Base-by-base conservation (phyloP, 495 filamentous ascomycete species). In the Lasiosphaeris hirsuta region DNA sequence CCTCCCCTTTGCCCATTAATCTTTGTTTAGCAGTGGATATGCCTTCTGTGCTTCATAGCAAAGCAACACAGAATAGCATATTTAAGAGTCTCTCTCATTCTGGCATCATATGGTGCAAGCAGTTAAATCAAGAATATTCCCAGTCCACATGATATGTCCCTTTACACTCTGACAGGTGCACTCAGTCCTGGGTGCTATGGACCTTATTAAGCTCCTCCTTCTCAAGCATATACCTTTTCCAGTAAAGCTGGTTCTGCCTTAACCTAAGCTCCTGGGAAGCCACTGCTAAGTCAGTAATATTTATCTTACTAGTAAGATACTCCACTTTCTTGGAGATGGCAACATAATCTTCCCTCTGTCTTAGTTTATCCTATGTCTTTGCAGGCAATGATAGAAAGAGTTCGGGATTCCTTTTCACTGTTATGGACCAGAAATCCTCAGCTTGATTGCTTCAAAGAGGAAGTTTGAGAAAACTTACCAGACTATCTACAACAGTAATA, bases 351-450 rank as follows among this genome's bases (percentile, higher is more conserved):
- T 34, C 39, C 38, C 60, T 42, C 56, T 60, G 15, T 38, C 43
- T 51, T 38, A 63, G 47, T 43, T 63, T 43, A 42, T 63, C 50
- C 40, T 59, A 30, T 52, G 15, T 41, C 53, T 63, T 59, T 49
- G 34, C 45, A 38, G 46, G 39, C n/a, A 66, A 44, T 50, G 47
- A 66, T 33, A 56, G 35, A 37, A 53, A 39, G 19, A 66, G 60
- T 37, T 60, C 46, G 37, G 57, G 63, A 47, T 57, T 63, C 44
- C 60, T 44, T 48, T 55, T 56, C 11, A 63, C 57, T 18, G 46
- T 63, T 10, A 39, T 45, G 30, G 52, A 60, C 38, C 56, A 39
- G 39, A 41, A 41, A 15, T 41, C 39, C 14, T 41, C 7, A 7
- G 39, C 39, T 41, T 13, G 14, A 7, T 41, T 15, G 3, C 8